These are phyloP conservation scores for Elsinoe batatas DNA, from an alignment of 2,329 filamentous ascomycete genomes.

Conservation along the genomic window DNA sequence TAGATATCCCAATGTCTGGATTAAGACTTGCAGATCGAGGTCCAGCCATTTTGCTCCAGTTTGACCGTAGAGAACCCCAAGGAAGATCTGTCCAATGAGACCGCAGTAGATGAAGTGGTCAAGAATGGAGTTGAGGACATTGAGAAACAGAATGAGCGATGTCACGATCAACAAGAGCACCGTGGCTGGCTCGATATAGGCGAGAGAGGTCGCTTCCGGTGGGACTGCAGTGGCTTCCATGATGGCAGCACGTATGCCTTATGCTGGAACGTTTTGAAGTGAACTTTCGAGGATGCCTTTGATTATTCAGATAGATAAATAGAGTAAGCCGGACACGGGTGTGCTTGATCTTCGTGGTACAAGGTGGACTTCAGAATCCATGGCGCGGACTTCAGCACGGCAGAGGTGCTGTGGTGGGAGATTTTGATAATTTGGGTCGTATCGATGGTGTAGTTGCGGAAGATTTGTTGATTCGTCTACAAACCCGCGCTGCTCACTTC, in stretches of 20 bases:
- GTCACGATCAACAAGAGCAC: conserved; percentile 49
- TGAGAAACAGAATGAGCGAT: conserved; percentile 54
- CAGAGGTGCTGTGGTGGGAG: background rate
- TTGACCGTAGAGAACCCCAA: conserved; percentile 61
- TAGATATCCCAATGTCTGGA: conserved; percentile 61
- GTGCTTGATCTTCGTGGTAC: background rate
- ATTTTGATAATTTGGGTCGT: too few relatives aligned
- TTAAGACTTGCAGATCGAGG: conserved; percentile 40
- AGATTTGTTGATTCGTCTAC: too few relatives aligned
- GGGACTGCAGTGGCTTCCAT: background rate
- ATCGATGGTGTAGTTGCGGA: background rate
- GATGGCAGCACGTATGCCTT: background rate
- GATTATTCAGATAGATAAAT: background rate
- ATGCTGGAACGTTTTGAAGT: background rate
- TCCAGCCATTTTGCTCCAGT: conserved; percentile 55
- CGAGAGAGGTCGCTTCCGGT: background rate
- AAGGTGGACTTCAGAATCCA: conserved; percentile 4
- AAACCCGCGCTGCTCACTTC: too few relatives aligned
- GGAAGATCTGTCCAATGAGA: conserved; percentile 59
- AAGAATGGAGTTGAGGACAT: conserved; percentile 47
- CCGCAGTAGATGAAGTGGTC: conserved; percentile 58
- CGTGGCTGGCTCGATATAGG: conserved; percentile 32
- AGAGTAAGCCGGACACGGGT: background rate
- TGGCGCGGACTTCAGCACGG: conserved; percentile 1
- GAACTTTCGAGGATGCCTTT: background rate